Evolutionary conservation across 345 rosid species (phyloP).

Genomic region (Eucalyptus sp.): DNA sequence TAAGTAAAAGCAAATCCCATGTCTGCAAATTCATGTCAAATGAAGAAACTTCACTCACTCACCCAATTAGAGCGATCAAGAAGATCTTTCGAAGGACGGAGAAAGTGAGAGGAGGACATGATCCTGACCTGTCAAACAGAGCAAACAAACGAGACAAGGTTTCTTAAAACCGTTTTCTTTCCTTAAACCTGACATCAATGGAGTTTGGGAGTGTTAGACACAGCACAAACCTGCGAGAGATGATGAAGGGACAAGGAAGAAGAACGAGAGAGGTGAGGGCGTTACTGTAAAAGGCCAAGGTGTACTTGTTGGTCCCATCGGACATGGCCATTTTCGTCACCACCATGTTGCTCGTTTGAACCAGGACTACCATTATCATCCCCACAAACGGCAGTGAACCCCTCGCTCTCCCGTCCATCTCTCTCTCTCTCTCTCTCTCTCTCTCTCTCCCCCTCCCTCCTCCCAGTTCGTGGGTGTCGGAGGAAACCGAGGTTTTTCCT

Average conservation of each 20-base stretch:
- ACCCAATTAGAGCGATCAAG: conserved; percentile 7
- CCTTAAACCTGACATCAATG: background rate
- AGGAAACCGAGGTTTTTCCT: background rate
- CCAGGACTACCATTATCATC: conserved; percentile 45
- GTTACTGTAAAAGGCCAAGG: conserved; percentile 38
- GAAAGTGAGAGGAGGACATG: conserved; percentile 18
- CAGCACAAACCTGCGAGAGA: conserved; percentile 3
- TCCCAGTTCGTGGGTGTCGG: background rate
- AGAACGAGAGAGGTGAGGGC: conserved; percentile 45
- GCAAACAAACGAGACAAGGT: background rate
- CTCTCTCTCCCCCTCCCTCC: background rate
- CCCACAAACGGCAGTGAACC: conserved; percentile 8
- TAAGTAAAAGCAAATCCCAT: too few relatives aligned
- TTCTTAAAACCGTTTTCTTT: background rate
- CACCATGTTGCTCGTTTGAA: conserved; percentile 48
- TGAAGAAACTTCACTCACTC: background rate
- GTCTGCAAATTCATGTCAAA: background rate
- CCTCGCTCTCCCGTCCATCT: background rate
- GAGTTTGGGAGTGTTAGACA: background rate
- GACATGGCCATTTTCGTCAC: conserved; percentile 41
- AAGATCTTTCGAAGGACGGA: background rate
- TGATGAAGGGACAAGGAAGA: conserved; percentile 32
- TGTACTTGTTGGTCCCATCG: conserved; percentile 27
- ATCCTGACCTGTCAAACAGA: background rate
- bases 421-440: background rate